Percentiles rank a stretch among this genome's conserved stretches.
phyloP scores from a whole-genome alignment of 169 alveolate genomes.

The Cryptosporidium tyzzeri region DNA sequence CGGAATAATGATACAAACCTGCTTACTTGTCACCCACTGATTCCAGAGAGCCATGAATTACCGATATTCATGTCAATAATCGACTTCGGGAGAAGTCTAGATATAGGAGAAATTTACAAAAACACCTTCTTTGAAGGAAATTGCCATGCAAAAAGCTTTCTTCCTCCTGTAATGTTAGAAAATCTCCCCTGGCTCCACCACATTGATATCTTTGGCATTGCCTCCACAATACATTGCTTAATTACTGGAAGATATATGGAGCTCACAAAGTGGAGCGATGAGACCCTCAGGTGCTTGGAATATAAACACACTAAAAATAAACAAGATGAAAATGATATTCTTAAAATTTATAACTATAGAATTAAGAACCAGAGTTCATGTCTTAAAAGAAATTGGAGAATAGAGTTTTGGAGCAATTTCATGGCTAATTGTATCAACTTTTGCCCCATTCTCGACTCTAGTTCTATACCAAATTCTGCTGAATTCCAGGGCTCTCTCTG shows the following conservation, averaged over 20 bases:
- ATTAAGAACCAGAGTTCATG: slow-evolving; percentile 60
- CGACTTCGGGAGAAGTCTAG: slow-evolving; percentile 72
- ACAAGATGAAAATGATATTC: not conserved
- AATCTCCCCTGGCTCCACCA: slow-evolving; percentile 71
- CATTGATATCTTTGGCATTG: slow-evolving; percentile 67
- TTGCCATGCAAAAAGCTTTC: slow-evolving; percentile 54
- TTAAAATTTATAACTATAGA: slow-evolving; percentile 48
- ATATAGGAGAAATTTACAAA: slow-evolving; percentile 64
- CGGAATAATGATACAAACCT: not conserved
- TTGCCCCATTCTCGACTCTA: slow-evolving; percentile 45
- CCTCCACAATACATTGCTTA: slow-evolving; percentile 53
- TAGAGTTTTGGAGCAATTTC: slow-evolving; percentile 46
- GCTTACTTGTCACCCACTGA: slow-evolving; percentile 23
- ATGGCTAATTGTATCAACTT: slow-evolving; percentile 47
- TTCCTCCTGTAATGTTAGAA: slow-evolving; percentile 71
- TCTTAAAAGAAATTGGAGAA: slow-evolving; percentile 61
- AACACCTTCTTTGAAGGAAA: slow-evolving; percentile 65
- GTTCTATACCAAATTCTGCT: not conserved
- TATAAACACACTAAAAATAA: not conserved
- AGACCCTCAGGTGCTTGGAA: slow-evolving; percentile 8
- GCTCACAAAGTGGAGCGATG: slow-evolving; percentile 58
- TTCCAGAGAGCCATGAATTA: slow-evolving; percentile 22
- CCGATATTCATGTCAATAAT: slow-evolving; percentile 47
- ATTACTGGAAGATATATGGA: slow-evolving; percentile 75
- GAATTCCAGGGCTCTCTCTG: not conserved